Conservation (phyloP, 1,139 yeast genomes). For the Tardiomyces blankii region DNA sequence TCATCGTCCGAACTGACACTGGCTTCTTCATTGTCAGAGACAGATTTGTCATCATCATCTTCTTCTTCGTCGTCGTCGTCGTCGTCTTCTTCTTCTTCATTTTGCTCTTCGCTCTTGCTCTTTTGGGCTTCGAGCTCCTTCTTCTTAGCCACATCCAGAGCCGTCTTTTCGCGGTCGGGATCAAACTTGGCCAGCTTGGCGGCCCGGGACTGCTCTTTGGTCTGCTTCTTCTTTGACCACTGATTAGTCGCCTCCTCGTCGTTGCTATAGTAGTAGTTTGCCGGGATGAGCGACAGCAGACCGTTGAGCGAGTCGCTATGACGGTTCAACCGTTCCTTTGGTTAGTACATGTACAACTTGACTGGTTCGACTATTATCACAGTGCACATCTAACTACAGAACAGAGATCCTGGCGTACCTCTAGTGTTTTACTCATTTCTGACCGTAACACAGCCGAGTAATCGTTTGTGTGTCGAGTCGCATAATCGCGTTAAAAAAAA, state of each 20-base stretch:
- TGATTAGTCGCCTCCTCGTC: constrained; percentile 69
- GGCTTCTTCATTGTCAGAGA: too few relatives aligned
- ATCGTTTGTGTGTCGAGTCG: too few relatives aligned
- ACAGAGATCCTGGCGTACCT: constrained; percentile 12
- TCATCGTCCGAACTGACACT: constrained; percentile 17
- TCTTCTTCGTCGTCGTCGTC: constrained; percentile 7
- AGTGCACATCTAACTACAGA: neutral
- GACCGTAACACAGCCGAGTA: too few relatives aligned
- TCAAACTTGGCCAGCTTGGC: constrained; percentile 65
- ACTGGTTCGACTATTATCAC: constrained; percentile 2
- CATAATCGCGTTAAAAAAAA: too few relatives aligned
- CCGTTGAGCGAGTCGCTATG: constrained; percentile 90
- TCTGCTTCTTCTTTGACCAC: constrained; percentile 68
- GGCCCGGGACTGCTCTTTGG: constrained; percentile 51
- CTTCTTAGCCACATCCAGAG: constrained; percentile 50
- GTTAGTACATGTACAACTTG: constrained; percentile 19
- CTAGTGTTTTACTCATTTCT: constrained; percentile 19
- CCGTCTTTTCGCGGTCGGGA: constrained; percentile 54
- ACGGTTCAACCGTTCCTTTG: constrained; percentile 65
- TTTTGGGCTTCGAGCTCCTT: constrained; percentile 40
- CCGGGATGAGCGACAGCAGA: constrained; percentile 80
- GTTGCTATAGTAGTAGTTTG: constrained; percentile 78
- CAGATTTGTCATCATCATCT: constrained; percentile 14
- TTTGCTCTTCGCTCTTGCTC: constrained; percentile 31
- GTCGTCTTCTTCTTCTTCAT: neutral